phyloP scores from a whole-genome alignment of 208 protist species.

The Trypanosoma cruzi region DNA sequence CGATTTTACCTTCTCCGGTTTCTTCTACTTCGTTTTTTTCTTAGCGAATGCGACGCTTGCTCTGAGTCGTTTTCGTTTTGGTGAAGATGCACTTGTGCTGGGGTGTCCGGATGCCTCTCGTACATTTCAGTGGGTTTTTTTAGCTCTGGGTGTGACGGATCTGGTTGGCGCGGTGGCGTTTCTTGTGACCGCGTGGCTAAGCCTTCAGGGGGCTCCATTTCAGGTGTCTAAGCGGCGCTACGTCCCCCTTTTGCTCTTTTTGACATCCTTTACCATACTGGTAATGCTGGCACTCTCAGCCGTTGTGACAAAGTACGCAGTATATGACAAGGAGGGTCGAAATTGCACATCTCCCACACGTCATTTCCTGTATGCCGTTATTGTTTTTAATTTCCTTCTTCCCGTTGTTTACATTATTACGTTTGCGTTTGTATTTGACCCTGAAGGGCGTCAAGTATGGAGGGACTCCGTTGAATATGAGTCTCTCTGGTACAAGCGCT shows the following conservation, averaged over 20 bases:
- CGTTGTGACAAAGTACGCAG: slow-evolving; percentile 36
- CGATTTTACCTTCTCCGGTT: slow-evolving; percentile 73
- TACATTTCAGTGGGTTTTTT: slow-evolving; percentile 26
- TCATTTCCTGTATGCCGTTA: slow-evolving; percentile 35
- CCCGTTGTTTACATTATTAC: slow-evolving; percentile 35
- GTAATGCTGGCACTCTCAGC: slow-evolving; percentile 32
- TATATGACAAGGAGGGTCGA: slow-evolving; percentile 37
- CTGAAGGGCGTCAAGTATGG: slow-evolving; percentile 41
- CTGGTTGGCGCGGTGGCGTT: slow-evolving; percentile 37
- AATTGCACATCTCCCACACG: slow-evolving; percentile 26
- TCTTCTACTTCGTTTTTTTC: slow-evolving; percentile 47
- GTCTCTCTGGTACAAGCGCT: slow-evolving; percentile 64
- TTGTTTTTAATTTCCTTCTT: slow-evolving; percentile 45
- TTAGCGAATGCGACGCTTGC: slow-evolving; percentile 25
- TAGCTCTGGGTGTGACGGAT: slow-evolving; percentile 41
- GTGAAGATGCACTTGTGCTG: background rate
- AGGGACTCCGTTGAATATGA: slow-evolving; percentile 59
- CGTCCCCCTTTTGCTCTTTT: slow-evolving; percentile 65
- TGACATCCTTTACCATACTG: slow-evolving; percentile 31
- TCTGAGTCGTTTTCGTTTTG: slow-evolving; percentile 8
- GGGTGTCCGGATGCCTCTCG: slow-evolving; percentile 29
- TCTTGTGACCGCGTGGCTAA: slow-evolving; percentile 40
- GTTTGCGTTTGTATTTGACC: slow-evolving; percentile 55
- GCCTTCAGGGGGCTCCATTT: slow-evolving; percentile 67
- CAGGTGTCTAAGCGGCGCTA: slow-evolving; percentile 58